A percentile compares a stretch with the other conserved stretches of the same genome.
These are phyloP conservation scores for Chenopodium formosanum DNA, from an alignment of 148 eudicot species.

Conservation along the genomic window DNA sequence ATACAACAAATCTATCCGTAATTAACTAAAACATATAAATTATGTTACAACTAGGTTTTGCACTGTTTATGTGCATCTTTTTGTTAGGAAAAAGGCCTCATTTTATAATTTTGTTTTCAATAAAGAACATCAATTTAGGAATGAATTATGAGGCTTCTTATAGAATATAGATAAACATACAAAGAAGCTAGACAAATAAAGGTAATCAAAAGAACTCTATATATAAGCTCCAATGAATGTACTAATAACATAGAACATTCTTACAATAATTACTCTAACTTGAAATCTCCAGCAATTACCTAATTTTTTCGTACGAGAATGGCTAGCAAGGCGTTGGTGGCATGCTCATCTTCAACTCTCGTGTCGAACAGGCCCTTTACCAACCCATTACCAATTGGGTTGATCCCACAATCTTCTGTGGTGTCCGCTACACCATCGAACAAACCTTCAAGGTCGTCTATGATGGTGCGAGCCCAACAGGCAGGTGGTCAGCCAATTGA, in stretches of 20 bases:
- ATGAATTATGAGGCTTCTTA: background rate
- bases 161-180: background rate
- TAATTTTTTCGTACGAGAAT: background rate
- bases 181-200: no score
- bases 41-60: background rate
- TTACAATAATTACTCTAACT: background rate
- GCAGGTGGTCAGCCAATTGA: background rate
- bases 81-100: background rate
- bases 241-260: background rate
- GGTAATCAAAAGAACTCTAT: background rate
- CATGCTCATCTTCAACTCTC: background rate
- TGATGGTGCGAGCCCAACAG: slow-evolving; percentile 1
- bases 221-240: background rate
- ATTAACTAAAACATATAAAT: background rate
- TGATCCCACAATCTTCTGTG: background rate
- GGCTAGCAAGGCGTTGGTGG: background rate
- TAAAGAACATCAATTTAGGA: background rate
- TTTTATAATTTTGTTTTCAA: background rate
- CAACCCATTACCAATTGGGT: background rate
- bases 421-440: background rate
- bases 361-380: background rate
- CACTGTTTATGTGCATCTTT: background rate
- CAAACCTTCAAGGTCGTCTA: background rate
- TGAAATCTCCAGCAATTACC: background rate
- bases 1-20: background rate